Evolutionary conservation across 164 flowering plant genomes (phyloP).

Genomic region (Vitis vinifera): ASM3070453v1 NC_081818.1:15653001-15653500

Average conservation of each 20-base stretch:
- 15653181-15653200: slow-evolving; percentile 25
- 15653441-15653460: slow-evolving; percentile 45
- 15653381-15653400: slow-evolving; percentile 64
- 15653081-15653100: too few relatives aligned
- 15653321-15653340: slow-evolving; percentile 49
- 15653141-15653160: slow-evolving; percentile 36
- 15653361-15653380: slow-evolving; percentile 44
- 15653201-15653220: slow-evolving; percentile 29
- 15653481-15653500: slow-evolving; percentile 68
- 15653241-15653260: slow-evolving; percentile 57
- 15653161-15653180: slow-evolving; percentile 57
- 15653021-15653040: too few relatives aligned
- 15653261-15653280: slow-evolving; percentile 57
- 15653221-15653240: slow-evolving; percentile 43
- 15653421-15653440: slow-evolving; percentile 28
- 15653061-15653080: too few relatives aligned
- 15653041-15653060: too few relatives aligned
- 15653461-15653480: slow-evolving; percentile 36
- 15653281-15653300: slow-evolving; percentile 88
- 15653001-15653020: too few relatives aligned
- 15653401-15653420: slow-evolving; percentile 36
- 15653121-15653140: too few relatives aligned
- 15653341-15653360: slow-evolving; percentile 58
- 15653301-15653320: slow-evolving; percentile 27
- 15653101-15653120: too few relatives aligned